These are phyloP conservation scores for Gilbertella persicaria DNA, from an alignment of 371 early-diverging fungal species.

Conservation along the genomic window DNA sequence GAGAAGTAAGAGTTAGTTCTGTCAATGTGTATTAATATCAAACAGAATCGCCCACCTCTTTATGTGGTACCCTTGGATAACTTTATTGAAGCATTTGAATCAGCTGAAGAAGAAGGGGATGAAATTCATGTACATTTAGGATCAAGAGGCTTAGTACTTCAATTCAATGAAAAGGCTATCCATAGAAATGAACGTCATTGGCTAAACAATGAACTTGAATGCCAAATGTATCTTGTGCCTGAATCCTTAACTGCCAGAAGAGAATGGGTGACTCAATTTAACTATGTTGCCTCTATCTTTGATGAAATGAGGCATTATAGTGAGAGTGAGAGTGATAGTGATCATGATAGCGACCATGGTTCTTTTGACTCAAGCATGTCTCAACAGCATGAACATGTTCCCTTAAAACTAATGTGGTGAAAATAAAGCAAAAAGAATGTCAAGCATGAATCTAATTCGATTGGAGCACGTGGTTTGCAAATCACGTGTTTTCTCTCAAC, in stretches of 20 bases:
- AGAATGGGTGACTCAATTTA: conserved; percentile 29
- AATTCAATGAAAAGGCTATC: conserved; percentile 25
- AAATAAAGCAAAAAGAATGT: conserved; percentile 1
- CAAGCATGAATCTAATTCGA: not conserved
- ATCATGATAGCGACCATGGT: not conserved
- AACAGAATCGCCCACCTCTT: conserved; percentile 21
- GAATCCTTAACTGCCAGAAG: conserved; percentile 22
- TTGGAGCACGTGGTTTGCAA: conserved; percentile 7
- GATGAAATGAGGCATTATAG: conserved; percentile 18
- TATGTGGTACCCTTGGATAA: conserved; percentile 27
- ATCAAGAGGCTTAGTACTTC: conserved; percentile 25
- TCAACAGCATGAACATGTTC: conserved; percentile 9
- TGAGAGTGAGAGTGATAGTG: not conserved
- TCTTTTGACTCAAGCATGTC: not conserved
- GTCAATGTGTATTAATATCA: too few relatives aligned
- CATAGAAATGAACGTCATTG: conserved; percentile 10
- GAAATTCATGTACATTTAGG: conserved; percentile 25
- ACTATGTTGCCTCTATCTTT: conserved; percentile 30
- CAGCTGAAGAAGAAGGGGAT: conserved; percentile 25
- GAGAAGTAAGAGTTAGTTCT: conserved; percentile 27
- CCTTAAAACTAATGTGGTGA: conserved; percentile 29
- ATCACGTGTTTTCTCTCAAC: conserved; percentile 5
- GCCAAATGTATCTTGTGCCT: conserved; percentile 32
- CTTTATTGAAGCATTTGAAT: conserved; percentile 25
- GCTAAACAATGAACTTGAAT: conserved; percentile 16